Conservation (phyloP, 2,329 filamentous ascomycete genomes). For the Chaetomiaceae sp. region DNA sequence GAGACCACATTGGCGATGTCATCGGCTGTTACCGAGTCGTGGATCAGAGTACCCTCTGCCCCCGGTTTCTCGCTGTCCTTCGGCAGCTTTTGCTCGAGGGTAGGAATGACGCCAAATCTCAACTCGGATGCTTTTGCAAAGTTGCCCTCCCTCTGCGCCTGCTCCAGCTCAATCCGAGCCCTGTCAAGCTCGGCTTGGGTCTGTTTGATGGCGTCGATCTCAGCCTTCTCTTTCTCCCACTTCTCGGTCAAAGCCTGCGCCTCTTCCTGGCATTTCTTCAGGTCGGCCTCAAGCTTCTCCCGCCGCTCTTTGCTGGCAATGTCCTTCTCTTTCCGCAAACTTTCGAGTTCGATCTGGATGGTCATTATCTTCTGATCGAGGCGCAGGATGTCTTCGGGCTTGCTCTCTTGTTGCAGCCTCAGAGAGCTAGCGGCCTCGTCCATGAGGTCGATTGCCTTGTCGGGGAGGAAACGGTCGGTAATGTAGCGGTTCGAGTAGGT, state of each 20-base stretch:
- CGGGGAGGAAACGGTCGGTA: slow-evolving; percentile 89
- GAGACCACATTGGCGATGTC: slow-evolving; percentile 93
- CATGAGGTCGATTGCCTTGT: slow-evolving; percentile 96
- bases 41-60: slow-evolving; percentile 61
- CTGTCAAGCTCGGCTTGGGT: slow-evolving; percentile 84
- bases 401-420: slow-evolving; percentile 91
- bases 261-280: slow-evolving; percentile 75
- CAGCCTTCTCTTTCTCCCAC: slow-evolving; percentile 85
- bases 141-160: slow-evolving; percentile 80
- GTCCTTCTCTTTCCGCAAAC: slow-evolving; percentile 88
- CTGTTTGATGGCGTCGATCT: slow-evolving; percentile 83
- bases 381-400: slow-evolving; percentile 88
- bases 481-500: slow-evolving; percentile 94
- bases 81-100: slow-evolving; percentile 72
- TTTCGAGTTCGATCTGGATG: slow-evolving; percentile 94
- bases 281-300: slow-evolving; percentile 73
- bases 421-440: slow-evolving; percentile 91
- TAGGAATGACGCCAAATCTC: slow-evolving; percentile 81
- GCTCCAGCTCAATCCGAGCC: slow-evolving; percentile 78
- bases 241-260: slow-evolving; percentile 68
- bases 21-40: slow-evolving; percentile 91
- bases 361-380: slow-evolving; percentile 96
- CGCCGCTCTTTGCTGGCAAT: slow-evolving; percentile 81
- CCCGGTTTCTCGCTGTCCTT: slow-evolving; percentile 57
- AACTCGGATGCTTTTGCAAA: slow-evolving; percentile 89